Percentiles rank a stretch among this genome's conserved stretches.
Evolutionary conservation across 441 rosid species (phyloP).

Genomic region (Mallotus repandus): DNA sequence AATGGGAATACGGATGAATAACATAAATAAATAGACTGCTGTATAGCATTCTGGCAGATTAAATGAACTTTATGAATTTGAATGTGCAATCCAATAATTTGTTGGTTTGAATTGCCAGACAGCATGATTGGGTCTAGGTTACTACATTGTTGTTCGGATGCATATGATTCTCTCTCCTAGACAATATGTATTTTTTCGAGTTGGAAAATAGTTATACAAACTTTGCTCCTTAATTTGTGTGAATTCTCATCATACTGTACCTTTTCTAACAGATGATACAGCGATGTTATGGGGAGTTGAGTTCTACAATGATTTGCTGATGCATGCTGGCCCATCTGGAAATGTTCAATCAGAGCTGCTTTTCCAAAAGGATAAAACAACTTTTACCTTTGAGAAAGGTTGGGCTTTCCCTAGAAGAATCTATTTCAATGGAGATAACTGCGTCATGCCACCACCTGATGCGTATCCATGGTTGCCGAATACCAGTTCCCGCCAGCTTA

Average conservation of each 20-base stretch:
- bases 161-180: neutral
- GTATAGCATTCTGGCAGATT: neutral
- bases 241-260: slow-evolving; percentile 17
- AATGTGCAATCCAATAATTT: neutral
- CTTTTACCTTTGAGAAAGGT: slow-evolving; percentile 85
- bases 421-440: slow-evolving; percentile 84
- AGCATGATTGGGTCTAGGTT: neutral
- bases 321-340: slow-evolving; percentile 76
- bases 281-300: slow-evolving; percentile 83
- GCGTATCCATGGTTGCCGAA: slow-evolving; percentile 83
- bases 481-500: slow-evolving; percentile 36
- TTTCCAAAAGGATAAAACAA: slow-evolving; percentile 62
- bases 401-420: slow-evolving; percentile 87
- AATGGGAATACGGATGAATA: neutral
- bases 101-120: neutral
- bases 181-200: neutral
- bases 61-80: neutral
- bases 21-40: neutral
- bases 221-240: neutral
- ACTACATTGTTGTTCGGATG: neutral
- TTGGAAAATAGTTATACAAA: neutral
- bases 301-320: slow-evolving; percentile 73
- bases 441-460: slow-evolving; percentile 93
- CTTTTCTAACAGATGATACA: slow-evolving; percentile 63
- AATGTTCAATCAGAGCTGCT: slow-evolving; percentile 84